Percentiles rank a stretch among this genome's conserved stretches.
Conservation (phyloP, 331 rosid species). For the Telfairia occidentalis region DNA sequence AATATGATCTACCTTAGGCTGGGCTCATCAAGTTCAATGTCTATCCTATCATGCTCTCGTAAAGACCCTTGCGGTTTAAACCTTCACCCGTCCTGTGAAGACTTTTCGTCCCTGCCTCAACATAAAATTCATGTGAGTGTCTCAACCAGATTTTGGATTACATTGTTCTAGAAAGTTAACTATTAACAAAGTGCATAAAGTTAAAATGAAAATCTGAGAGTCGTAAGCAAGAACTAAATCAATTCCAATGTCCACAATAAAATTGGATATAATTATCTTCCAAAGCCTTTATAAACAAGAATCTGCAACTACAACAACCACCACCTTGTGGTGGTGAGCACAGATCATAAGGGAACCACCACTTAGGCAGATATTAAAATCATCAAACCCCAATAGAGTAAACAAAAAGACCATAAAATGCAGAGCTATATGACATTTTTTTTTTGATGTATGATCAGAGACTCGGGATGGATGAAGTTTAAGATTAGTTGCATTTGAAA, state of each 20-base stretch:
- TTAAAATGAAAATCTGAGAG: neutral
- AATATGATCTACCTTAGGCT: neutral
- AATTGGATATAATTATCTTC: neutral
- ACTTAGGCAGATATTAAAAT: neutral
- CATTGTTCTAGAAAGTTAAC: neutral
- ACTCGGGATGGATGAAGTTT: neutral
- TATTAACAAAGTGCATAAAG: neutral
- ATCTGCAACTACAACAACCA: too few relatives aligned
- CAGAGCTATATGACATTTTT: neutral
- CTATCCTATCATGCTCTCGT: neutral
- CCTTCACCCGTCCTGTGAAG: conserved; percentile 9
- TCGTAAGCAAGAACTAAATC: neutral
- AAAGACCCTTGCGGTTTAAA: neutral
- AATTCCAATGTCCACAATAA: neutral
- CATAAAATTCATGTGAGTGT: neutral
- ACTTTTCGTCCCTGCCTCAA: neutral
- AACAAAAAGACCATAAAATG: neutral
- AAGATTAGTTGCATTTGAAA: neutral
- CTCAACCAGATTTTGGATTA: neutral
- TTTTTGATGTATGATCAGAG: neutral
- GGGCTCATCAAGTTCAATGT: neutral
- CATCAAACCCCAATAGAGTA: neutral
- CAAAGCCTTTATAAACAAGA: neutral
- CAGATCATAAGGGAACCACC: neutral
- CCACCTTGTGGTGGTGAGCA: too few relatives aligned